Conservation (phyloP, 2,329 filamentous ascomycete species). For the Emericellopsis atlantica region DNA sequence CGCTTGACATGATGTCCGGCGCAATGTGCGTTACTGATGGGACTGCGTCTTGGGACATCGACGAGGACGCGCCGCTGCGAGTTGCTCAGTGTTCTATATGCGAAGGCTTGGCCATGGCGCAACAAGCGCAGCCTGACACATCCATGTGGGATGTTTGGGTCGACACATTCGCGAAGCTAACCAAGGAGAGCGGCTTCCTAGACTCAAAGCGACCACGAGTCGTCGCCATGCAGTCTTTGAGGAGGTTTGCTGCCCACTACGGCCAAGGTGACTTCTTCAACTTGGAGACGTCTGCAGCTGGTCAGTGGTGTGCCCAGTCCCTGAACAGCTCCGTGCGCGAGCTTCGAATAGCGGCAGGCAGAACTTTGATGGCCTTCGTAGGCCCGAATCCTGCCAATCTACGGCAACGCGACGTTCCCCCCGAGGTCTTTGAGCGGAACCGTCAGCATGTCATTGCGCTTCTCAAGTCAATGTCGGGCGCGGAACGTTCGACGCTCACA, state of each 20-base stretch:
- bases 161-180: conserved; percentile 27
- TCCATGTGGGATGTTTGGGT: neutral
- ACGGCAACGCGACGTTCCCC: conserved; percentile 4
- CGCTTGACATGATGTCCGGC: conserved; percentile 27
- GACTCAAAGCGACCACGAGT: conserved; percentile 51
- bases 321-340: conserved; percentile 78
- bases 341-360: conserved; percentile 66
- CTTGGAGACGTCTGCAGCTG: conserved; percentile 53
- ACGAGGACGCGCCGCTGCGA: no score
- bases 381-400: neutral
- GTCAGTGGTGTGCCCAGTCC: conserved; percentile 71
- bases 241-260: conserved; percentile 57
- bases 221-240: conserved; percentile 58
- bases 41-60: neutral
- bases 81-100: conserved; percentile 8
- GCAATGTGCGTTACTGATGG: conserved; percentile 19
- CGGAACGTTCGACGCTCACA: conserved; percentile 52
- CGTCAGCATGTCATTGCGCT: conserved; percentile 57
- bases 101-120: conserved; percentile 4
- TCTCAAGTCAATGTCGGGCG: conserved; percentile 60
- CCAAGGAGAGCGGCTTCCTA: conserved; percentile 30
- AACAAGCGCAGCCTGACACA: neutral
- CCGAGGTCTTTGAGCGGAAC: conserved; percentile 25
- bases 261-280: conserved; percentile 46
- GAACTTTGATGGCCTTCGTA: conserved; percentile 55